phyloP scores from a whole-genome alignment of 495 filamentous ascomycete genomes.

The Xanthoparmelia taractica region DNA sequence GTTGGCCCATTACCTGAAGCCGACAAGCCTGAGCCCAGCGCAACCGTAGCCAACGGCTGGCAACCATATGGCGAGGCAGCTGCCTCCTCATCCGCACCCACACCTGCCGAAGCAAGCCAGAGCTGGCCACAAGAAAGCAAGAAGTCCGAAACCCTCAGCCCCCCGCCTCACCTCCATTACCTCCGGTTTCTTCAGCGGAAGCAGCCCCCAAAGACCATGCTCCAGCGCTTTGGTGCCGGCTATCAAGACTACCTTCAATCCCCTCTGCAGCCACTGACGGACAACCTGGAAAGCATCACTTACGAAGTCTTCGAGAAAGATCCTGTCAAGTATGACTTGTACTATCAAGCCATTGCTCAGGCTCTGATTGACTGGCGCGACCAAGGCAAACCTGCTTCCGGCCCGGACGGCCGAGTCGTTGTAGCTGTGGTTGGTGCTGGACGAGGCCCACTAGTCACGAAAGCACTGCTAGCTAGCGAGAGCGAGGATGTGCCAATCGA shows the following conservation, averaged over 20 bases:
- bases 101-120: slow-evolving; percentile 52
- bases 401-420: slow-evolving; percentile 62
- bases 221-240: slow-evolving; percentile 65
- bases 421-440: slow-evolving; percentile 91
- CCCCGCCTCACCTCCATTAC: slow-evolving; percentile 67
- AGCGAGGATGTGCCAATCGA: slow-evolving; percentile 68
- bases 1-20: slow-evolving; percentile 59
- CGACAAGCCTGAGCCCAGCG: slow-evolving; percentile 35
- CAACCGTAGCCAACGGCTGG: slow-evolving; percentile 33
- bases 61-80: slow-evolving; percentile 34
- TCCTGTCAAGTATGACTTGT: slow-evolving; percentile 95
- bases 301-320: slow-evolving; percentile 99
- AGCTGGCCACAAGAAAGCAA: slow-evolving; percentile 36
- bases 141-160: slow-evolving; percentile 42
- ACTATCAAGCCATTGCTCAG: slow-evolving; percentile 73
- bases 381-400: slow-evolving; percentile 62
- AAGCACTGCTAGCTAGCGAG: slow-evolving; percentile 70
- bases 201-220: slow-evolving; percentile 55
- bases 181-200: slow-evolving; percentile 75
- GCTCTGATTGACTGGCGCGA: slow-evolving; percentile 75
- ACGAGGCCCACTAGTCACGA: slow-evolving; percentile 80
- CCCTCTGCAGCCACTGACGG: slow-evolving; percentile 86
- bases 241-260: slow-evolving; percentile 95
- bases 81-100: slow-evolving; percentile 59
- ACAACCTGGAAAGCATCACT: slow-evolving; percentile 93